Conservation (phyloP, 176 grass and related monocot species). For the Ananas comosus region DNA sequence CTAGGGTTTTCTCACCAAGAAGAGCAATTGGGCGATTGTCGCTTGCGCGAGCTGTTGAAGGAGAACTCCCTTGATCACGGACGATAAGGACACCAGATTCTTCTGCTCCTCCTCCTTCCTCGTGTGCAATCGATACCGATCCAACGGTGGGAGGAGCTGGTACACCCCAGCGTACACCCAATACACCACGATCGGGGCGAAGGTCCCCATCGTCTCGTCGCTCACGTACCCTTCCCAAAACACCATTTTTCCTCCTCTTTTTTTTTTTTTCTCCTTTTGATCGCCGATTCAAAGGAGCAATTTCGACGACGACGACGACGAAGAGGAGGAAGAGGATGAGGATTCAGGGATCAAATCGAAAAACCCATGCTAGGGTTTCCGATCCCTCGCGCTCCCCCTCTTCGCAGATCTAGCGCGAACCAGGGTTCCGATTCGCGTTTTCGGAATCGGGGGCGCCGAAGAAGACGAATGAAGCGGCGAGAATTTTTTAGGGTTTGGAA, state of each 20-base stretch:
- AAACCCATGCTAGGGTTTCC: neutral
- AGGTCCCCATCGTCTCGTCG: conserved; percentile 86
- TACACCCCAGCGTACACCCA: conserved; percentile 73
- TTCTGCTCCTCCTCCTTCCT: conserved; percentile 59
- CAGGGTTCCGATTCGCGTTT: no score
- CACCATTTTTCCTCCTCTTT: conserved; percentile 33
- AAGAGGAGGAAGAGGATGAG: neutral
- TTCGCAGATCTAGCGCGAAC: neutral
- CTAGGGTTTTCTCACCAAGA: conserved; percentile 44
- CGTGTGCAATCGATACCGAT: conserved; percentile 70
- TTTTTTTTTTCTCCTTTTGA: neutral
- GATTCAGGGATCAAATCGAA: neutral
- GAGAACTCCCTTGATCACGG: conserved; percentile 61
- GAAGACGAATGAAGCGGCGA: neutral
- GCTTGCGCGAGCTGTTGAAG: conserved; percentile 74
- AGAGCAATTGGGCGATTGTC: conserved; percentile 62
- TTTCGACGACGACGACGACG: neutral
- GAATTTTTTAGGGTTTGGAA: neutral
- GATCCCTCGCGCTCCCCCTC: neutral
- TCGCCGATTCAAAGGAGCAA: neutral
- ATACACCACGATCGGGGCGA: conserved; percentile 78
- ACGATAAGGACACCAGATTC: conserved; percentile 48
- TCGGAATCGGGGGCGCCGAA: neutral
- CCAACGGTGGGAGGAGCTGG: conserved; percentile 53
- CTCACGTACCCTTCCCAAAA: conserved; percentile 71